Percentiles rank a stretch among this genome's conserved stretches.
These are phyloP conservation scores for Xylaria flabelliformis DNA, from an alignment of 495 filamentous ascomycete species.

Conservation along the genomic window DNA sequence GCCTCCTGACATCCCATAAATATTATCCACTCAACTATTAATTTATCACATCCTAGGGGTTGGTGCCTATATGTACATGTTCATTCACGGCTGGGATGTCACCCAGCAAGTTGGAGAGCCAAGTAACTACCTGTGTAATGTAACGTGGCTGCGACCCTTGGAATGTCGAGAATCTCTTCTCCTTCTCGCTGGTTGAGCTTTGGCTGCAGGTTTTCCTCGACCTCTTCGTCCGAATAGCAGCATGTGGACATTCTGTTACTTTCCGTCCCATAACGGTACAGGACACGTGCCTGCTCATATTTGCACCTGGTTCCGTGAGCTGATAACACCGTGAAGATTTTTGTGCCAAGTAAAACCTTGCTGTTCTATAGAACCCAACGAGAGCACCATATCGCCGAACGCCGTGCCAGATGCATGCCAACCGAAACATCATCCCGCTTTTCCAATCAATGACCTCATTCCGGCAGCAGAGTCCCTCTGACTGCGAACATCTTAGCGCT, in stretches of 20 bases:
- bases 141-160: constrained; percentile 5
- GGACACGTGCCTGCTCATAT: constrained; percentile 13
- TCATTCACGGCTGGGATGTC: not conserved
- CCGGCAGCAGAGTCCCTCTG: constrained; percentile 69
- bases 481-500: constrained; percentile 99
- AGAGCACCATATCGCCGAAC: constrained; percentile 40
- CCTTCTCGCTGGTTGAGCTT: constrained; percentile 14
- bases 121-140: constrained; percentile 4
- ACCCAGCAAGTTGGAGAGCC: constrained; percentile 3
- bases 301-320: constrained; percentile 19
- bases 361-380: constrained; percentile 38
- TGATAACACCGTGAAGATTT: constrained; percentile 15
- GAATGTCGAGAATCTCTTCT: not conserved
- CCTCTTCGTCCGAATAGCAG: constrained; percentile 2
- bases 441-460: constrained; percentile 40
- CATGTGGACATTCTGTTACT: constrained; percentile 7
- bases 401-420: constrained; percentile 43
- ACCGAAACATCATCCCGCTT: constrained; percentile 33
- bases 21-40: not conserved
- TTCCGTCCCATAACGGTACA: constrained; percentile 1
- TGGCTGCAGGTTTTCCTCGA: not conserved
- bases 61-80: not conserved
- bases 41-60: not conserved
- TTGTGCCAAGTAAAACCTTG: constrained; percentile 26
- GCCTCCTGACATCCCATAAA: not conserved